Conservation (phyloP, 495 filamentous ascomycete genomes). For the Penicillium cataractarum region DNA sequence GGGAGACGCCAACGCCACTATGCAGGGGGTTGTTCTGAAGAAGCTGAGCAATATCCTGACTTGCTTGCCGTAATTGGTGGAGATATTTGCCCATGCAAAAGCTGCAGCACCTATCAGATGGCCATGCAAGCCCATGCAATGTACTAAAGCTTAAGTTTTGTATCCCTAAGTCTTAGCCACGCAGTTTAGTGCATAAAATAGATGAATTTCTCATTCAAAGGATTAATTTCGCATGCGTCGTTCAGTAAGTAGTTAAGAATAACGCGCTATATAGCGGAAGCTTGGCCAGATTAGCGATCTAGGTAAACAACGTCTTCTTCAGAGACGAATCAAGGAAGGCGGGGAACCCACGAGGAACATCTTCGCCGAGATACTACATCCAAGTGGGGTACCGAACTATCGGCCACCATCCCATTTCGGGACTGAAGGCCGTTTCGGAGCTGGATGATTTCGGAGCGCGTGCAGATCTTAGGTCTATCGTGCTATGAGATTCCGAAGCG, state of each 20-base stretch:
- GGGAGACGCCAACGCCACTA: conserved; percentile 54
- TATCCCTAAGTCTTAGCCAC: background rate
- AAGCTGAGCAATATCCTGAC: conserved; percentile 58
- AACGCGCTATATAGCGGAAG: background rate
- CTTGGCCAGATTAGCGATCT: background rate
- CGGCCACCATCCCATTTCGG: conserved; percentile 21
- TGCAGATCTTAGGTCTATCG: conserved; percentile 9
- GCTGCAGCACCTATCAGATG: background rate
- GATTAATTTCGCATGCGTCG: background rate
- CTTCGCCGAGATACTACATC: background rate
- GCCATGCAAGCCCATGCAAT: background rate
- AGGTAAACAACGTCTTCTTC: background rate
- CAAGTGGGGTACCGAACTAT: conserved; percentile 10
- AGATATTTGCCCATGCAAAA: background rate
- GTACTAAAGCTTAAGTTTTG: background rate
- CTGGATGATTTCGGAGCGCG: conserved; percentile 8
- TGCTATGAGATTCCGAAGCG: background rate
- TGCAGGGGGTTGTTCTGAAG: conserved; percentile 58
- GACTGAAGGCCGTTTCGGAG: conserved; percentile 20
- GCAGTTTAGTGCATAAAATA: background rate
- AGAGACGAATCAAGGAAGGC: conserved; percentile 15
- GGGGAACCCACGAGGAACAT: conserved; percentile 19
- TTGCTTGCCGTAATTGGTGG: conserved; percentile 42
- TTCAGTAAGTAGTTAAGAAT: background rate
- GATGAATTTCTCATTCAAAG: background rate